Evolutionary conservation across 1,284 basidiomycete genomes (phyloP), one percentile per base, ranked within the genome.

Genomic region (Microbotryum scabiosae): DNA sequence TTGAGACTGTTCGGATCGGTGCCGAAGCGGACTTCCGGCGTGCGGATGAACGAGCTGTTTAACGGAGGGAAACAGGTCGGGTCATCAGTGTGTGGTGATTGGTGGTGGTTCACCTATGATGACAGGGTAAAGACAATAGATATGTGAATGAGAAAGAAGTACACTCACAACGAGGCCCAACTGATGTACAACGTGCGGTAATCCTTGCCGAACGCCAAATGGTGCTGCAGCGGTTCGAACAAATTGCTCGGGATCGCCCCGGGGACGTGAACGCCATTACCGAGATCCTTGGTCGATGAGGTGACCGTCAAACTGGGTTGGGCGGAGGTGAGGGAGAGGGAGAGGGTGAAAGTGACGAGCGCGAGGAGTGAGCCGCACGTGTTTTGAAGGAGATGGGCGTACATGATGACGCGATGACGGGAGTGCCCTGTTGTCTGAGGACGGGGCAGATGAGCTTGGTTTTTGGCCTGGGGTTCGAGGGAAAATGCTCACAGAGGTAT

Each of bases 181-280:
- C 36, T 41, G 36, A 41, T 41, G 16, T 41, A 41, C 36, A 41
- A 41, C 2, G 36, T 41, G 14, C 36, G 36, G 16, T 41, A 41
- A 41, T 41, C 36, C 36, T 41, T 41, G 9, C 51, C 55, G 52
- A 51, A 68, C 7, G 64, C 64, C 28, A 68, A 57, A 18, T 65
- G 64, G 36, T 68, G 66, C 43, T 68, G 64, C 5, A 66, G 51
- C 18, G 66, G 66, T 28, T 64, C 65, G 44, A 44, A 18, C 4
- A 43, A n/a, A 32, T 65, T 64, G 5, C 28, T 45, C 0, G 65
- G 65, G 23, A 67, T 61, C 0, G 55, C 56, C 14, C 64, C 64
- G 4, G 63, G 63, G 20, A 56, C 46, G n/a, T 66, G 64, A 1
- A 63, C 61, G 3, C 64, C 64, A 25, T 61, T 63, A 1, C 59